Percentiles rank a stretch among this genome's conserved stretches.
Evolutionary conservation across 2,329 filamentous ascomycete genomes (phyloP).

Genomic region (Claviceps sp.): DNA sequence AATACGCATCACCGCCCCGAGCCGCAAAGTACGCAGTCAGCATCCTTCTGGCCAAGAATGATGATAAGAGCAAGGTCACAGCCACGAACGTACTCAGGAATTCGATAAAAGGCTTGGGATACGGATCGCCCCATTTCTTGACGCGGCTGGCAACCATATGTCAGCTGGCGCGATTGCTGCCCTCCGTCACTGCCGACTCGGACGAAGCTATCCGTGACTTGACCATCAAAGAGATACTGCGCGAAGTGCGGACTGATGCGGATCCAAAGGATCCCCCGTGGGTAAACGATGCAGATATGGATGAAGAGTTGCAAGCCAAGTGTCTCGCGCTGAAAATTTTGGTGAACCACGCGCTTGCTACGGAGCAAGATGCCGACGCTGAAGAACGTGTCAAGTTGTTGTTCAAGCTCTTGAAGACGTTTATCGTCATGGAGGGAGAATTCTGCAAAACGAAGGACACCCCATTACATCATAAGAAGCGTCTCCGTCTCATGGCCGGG

Average conservation of each 20-base stretch:
- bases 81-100: slow-evolving; percentile 71
- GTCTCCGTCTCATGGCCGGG: slow-evolving; percentile 70
- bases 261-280: slow-evolving; percentile 46
- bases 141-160: slow-evolving; percentile 58
- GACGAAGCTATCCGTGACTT: slow-evolving; percentile 70
- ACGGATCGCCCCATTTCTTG: slow-evolving; percentile 61
- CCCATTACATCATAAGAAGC: slow-evolving; percentile 62
- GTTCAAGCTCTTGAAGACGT: slow-evolving; percentile 63
- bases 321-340: slow-evolving; percentile 71
- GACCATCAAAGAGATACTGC: slow-evolving; percentile 59
- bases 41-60: slow-evolving; percentile 63
- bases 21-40: slow-evolving; percentile 90
- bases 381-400: slow-evolving; percentile 52
- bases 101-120: slow-evolving; percentile 60
- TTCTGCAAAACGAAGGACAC: slow-evolving; percentile 63
- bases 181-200: slow-evolving; percentile 57
- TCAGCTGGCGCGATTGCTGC: slow-evolving; percentile 63
- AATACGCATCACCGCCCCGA: slow-evolving; percentile 66
- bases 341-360: slow-evolving; percentile 67
- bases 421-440: slow-evolving; percentile 67
- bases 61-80: slow-evolving; percentile 66
- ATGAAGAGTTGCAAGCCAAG: slow-evolving; percentile 75
- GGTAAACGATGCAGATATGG: slow-evolving; percentile 53
- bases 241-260: slow-evolving; percentile 52
- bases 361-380: slow-evolving; percentile 34